Base-by-base conservation (phyloP, 2,329 filamentous ascomycete species). In the Verticillium zaregamsianum region DNA sequence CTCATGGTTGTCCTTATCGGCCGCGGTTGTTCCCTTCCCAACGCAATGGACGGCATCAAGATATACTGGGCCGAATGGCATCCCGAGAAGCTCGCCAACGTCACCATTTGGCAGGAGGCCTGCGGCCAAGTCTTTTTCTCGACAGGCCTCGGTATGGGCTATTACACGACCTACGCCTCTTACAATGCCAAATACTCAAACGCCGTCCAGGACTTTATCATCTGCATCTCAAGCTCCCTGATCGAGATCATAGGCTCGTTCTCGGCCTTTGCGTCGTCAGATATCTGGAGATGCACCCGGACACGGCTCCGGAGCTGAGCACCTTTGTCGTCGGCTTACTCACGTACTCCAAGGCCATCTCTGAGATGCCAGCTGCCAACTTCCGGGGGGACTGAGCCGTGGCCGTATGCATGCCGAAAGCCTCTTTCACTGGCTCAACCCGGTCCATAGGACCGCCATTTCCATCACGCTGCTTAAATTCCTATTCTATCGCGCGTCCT, bases 261-360 rank as follows among this genome's bases (percentile, higher is more conserved):
- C 49, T 73, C 74, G 4, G 73, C 76, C 2, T 85, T 85, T 62
- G 83, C 3, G 76, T 86, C 2, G 77, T 86, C 2, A 82, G 83
- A 0, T 76, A 68, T 62, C 68, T 77, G 2, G 70, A 66, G 8
- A 68, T 72, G 9, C 66, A 68, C 55, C 74, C 74, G 0, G 70
- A 71, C 5, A 67, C 69, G 0, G 65, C 66, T 20, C 70, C 72
- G 5, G 54, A 73, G 5, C 68, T 85, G 0, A 80, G 80, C 3
- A 81, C 80, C 2, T 86, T 85, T 59, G 79, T 79, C 1, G 78
- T 84, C 0, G 83, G 82, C 2, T 86, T 86, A 67, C 67, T 84
- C 39, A 84, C 82, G 0, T 74, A 83, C 4, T 82, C 82, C 0
- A 76, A 79, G 49, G 83, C 83, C 1, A 75, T 86, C 1, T 69